Evolutionary conservation across 495 filamentous ascomycete genomes (phyloP).

Genomic region (Penicillium tannophilum): DNA sequence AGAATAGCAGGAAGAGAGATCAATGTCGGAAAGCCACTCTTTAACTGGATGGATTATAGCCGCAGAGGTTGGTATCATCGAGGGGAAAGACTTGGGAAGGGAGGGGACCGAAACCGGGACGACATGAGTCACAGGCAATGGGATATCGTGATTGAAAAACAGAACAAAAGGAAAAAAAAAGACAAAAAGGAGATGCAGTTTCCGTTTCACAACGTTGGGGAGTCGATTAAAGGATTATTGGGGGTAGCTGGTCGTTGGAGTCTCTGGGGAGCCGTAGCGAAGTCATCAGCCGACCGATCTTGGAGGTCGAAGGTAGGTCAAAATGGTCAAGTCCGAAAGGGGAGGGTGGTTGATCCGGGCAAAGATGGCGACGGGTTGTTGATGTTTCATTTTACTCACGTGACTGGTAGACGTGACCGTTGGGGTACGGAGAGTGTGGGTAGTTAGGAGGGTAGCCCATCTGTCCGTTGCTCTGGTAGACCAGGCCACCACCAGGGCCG

Average conservation of each 20-base stretch:
- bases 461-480: slow-evolving; percentile 63
- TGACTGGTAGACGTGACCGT: slow-evolving; percentile 76
- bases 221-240: slow-evolving; percentile 38
- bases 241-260: slow-evolving; percentile 46
- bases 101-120: slow-evolving; percentile 28
- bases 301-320: slow-evolving; percentile 18
- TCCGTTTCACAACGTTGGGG: slow-evolving; percentile 26
- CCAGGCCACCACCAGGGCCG: slow-evolving; percentile 56
- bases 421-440: slow-evolving; percentile 75
- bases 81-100: slow-evolving; percentile 38
- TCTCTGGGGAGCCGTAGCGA: slow-evolving; percentile 42
- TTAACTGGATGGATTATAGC: slow-evolving; percentile 38
- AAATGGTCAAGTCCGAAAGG: slow-evolving; percentile 7
- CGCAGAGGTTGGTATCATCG: slow-evolving; percentile 48
- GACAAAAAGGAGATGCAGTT: slow-evolving; percentile 20
- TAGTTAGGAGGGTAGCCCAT: slow-evolving; percentile 71
- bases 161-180: slow-evolving; percentile 14
- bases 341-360: slow-evolving; percentile 18
- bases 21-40: slow-evolving; percentile 38
- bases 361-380: slow-evolving; percentile 17
- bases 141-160: slow-evolving; percentile 43
- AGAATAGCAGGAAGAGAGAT: slow-evolving; percentile 34
- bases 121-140: slow-evolving; percentile 44
- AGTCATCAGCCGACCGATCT: slow-evolving; percentile 30
- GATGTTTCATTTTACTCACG: slow-evolving; percentile 52